Evolutionary conservation across 1,139 yeast species (phyloP).

Genomic region (Candida freyschussii): DNA sequence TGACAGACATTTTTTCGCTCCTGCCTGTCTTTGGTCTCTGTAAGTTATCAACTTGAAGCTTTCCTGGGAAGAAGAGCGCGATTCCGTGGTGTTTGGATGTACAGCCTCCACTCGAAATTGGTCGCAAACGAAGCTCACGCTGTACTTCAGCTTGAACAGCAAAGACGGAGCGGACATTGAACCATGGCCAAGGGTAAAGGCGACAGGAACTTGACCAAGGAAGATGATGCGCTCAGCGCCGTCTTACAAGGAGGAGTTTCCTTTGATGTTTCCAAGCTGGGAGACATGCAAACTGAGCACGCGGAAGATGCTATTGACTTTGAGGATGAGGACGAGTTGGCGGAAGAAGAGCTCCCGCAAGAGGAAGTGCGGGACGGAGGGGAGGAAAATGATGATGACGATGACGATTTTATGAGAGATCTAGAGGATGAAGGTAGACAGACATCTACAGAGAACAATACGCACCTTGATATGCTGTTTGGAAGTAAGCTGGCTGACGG

Average conservation of each 20-base stretch:
- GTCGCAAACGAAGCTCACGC: too few relatives aligned
- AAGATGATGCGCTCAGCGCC: slow-evolving; percentile 35
- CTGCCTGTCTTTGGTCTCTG: too few relatives aligned
- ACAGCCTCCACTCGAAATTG: too few relatives aligned
- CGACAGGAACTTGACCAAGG: slow-evolving; percentile 27
- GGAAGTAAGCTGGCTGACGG: slow-evolving; percentile 33
- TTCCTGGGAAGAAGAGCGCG: too few relatives aligned
- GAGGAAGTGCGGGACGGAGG: slow-evolving; percentile 32
- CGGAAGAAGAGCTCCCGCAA: slow-evolving; percentile 69
- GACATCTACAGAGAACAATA: slow-evolving; percentile 35
- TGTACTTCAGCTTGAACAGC: too few relatives aligned
- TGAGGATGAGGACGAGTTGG: slow-evolving; percentile 92
- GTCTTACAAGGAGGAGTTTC: slow-evolving; percentile 33
- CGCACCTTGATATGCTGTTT: slow-evolving; percentile 47
- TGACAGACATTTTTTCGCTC: slow-evolving; percentile 17
- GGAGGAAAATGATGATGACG: slow-evolving; percentile 29
- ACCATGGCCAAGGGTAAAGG: too few relatives aligned
- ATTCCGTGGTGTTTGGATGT: too few relatives aligned
- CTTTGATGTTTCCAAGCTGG: slow-evolving; percentile 30
- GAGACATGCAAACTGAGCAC: slow-evolving; percentile 44
- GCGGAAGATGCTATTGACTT: slow-evolving; percentile 94
- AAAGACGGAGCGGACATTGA: too few relatives aligned
- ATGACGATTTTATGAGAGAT: slow-evolving; percentile 34
- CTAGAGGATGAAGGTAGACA: slow-evolving; percentile 35
- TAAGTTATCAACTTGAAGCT: too few relatives aligned